Conservation (phyloP, 2,329 filamentous ascomycete species). For the Sarocladiaceae sp. region DNA sequence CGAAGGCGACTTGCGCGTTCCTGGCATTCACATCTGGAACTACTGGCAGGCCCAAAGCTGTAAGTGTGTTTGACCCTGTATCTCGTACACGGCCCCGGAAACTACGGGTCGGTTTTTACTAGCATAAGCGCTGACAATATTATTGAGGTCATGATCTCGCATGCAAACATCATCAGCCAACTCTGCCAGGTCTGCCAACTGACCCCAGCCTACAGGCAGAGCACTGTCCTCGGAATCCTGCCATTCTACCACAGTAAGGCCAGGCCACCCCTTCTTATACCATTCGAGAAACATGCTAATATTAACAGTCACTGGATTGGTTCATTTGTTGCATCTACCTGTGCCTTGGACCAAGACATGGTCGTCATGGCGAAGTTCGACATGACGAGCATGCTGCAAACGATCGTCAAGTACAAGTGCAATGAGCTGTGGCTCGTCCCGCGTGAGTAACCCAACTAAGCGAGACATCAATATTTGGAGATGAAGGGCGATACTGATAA, state of each 20-base stretch:
- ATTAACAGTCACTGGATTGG: too few species aligned
- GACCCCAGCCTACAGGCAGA: constrained; percentile 8
- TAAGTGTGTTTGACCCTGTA: too few species aligned
- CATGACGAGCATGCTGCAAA: constrained; percentile 53
- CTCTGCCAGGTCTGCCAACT: constrained; percentile 15
- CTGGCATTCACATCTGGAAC: constrained; percentile 20
- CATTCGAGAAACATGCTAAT: too few species aligned
- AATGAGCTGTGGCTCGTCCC: constrained; percentile 55
- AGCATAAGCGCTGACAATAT: not conserved
- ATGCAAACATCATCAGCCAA: constrained; percentile 18
- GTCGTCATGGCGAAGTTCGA: too few species aligned
- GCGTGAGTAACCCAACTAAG: too few species aligned
- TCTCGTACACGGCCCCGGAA: too few species aligned
- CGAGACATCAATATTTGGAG: too few species aligned
- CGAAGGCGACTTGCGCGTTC: constrained; percentile 14
- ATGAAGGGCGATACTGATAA: too few species aligned
- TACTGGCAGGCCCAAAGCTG: constrained; percentile 18
- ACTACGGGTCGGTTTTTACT: too few species aligned
- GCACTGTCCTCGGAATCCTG: constrained; percentile 16
- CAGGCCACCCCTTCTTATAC: too few species aligned
- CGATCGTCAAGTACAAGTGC: constrained; percentile 48
- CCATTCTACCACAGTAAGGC: constrained; percentile 23
- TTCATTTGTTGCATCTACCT: too few species aligned
- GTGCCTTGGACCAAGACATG: too few species aligned
- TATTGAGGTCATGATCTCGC: constrained; percentile 17